phyloP scores from a whole-genome alignment of 2,329 filamentous ascomycete genomes.

The Colletotrichum truncatum region DNA sequence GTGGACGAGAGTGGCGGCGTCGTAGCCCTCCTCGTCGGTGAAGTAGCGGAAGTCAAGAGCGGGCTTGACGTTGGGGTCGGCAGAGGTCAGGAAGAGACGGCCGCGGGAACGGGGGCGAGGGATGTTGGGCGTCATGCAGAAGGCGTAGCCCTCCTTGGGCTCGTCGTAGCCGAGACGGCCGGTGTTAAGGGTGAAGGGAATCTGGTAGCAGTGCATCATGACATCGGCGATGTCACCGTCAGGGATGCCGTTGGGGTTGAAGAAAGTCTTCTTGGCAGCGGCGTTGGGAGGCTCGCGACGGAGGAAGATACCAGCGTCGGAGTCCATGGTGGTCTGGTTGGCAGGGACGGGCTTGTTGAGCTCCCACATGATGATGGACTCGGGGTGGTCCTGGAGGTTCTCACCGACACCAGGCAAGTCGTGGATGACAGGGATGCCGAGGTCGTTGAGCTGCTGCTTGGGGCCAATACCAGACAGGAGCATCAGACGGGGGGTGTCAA shows the following conservation, averaged over 20 bases:
- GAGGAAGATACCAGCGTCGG: constrained; percentile 88
- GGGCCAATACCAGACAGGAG: constrained; percentile 67
- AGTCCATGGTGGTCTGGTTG: constrained; percentile 91
- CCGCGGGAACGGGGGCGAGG: constrained; percentile 83
- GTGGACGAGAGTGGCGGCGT: constrained; percentile 81
- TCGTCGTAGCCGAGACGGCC: constrained; percentile 76
- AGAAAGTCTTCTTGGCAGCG: constrained; percentile 58
- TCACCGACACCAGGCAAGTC: constrained; percentile 68
- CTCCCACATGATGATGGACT: constrained; percentile 75
- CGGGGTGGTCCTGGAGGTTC: constrained; percentile 67
- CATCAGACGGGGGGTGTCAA: constrained; percentile 79
- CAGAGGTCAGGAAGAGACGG: constrained; percentile 78
- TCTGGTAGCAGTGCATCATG: constrained; percentile 98
- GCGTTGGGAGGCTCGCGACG: constrained; percentile 80
- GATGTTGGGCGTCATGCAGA: constrained; percentile 95
- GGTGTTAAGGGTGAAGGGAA: constrained; percentile 90
- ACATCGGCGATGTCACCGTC: constrained; percentile 84
- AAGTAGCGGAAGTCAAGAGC: constrained; percentile 91
- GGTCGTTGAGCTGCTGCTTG: constrained; percentile 59
- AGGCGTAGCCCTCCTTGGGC: constrained; percentile 77
- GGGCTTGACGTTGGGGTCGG: constrained; percentile 80
- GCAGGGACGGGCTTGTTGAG: constrained; percentile 76
- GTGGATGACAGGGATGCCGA: constrained; percentile 64
- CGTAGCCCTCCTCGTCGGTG: constrained; percentile 86
- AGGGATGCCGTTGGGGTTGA: constrained; percentile 57